phyloP scores from a whole-genome alignment of 202 grass and related monocot species.

The Cymbopogon flexuosus region DNA sequence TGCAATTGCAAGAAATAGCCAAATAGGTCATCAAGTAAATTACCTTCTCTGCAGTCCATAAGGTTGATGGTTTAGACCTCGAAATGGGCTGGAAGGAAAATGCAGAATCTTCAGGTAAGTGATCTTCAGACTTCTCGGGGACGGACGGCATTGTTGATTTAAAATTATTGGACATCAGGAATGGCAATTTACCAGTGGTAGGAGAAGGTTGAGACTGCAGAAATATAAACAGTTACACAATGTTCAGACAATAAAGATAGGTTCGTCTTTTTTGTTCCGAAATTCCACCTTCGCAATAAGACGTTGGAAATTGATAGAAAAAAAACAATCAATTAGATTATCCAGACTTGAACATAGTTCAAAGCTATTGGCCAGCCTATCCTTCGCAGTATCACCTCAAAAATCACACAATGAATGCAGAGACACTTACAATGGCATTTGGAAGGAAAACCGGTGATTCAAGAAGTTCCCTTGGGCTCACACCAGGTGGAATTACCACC shows the following conservation, averaged over 20 bases:
- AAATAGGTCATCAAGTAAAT: neutral
- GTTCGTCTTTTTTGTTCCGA: neutral
- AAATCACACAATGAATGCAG: neutral
- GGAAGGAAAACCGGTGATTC: conserved; percentile 86
- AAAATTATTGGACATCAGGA: conserved; percentile 37
- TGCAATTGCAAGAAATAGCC: neutral
- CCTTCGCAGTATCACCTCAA: neutral
- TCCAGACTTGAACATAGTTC: neutral
- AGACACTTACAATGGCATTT: conserved; percentile 58
- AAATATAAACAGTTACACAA: conserved; percentile 23
- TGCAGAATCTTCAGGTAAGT: conserved; percentile 33
- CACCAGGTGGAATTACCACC: conserved; percentile 75
- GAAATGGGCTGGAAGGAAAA: conserved; percentile 65
- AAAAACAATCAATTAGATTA: neutral
- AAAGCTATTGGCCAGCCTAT: neutral
- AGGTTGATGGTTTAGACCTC: conserved; percentile 38
- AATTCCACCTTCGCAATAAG: neutral
- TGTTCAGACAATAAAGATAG: neutral
- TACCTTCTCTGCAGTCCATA: conserved; percentile 56
- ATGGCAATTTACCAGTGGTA: conserved; percentile 76
- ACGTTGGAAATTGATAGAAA: neutral
- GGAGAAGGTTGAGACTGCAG: conserved; percentile 80
- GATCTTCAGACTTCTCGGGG: conserved; percentile 27
- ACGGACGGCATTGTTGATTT: neutral
- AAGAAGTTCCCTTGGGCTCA: conserved; percentile 72